Base-by-base conservation (phyloP, 352 stramenopile species). In the Globisporangium camurandrum region DNA sequence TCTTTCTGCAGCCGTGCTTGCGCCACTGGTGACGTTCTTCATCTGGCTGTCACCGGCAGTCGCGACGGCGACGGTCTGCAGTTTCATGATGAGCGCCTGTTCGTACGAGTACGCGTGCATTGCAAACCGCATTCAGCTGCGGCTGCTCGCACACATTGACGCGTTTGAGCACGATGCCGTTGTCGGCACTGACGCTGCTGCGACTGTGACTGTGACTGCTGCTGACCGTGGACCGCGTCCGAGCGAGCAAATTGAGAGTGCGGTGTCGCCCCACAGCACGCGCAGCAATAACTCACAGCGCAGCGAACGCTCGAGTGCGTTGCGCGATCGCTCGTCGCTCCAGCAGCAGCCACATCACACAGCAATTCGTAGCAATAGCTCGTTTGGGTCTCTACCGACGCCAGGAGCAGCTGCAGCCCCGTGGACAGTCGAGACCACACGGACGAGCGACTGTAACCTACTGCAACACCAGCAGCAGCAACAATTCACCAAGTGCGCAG, bases 61-160 rank as follows among this genome's bases (percentile, higher is more conserved):
- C 51, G 73, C 73, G 1, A 88, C 76, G 17, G 69, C 74, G 4
- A 84, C 71, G 0, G 71, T 88, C 19, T 88, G 76, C 64, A 75
- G 67, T 47, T 80, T 83, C 33, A 59, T 88, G 39, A 75, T 63
- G 42, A 84, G 66, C 38, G 64, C 74, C 0, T 86, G 71, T 55
- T 77, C 61, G 37, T 91, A 85, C 62, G 79, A 91, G 59, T 91
- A 83, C 56, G 62, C 80, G 49, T 91, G 76, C 59, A 64, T 91
- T 30, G 63, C 76, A 1, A 70, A 84, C 48, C 61, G 80, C 42
- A 88, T 91, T 44, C 71, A 81, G 14, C 51, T 69, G 42, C 60
- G 72, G 3, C 30, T 87, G 10, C 50, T 87, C 12, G 60, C 63
- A 17, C 43, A 51, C 38, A 52, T 79, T n/a, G 46, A 59, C 4